Base-by-base conservation (phyloP, 805 yeast genomes). In the Teunomyces stri region DNA sequence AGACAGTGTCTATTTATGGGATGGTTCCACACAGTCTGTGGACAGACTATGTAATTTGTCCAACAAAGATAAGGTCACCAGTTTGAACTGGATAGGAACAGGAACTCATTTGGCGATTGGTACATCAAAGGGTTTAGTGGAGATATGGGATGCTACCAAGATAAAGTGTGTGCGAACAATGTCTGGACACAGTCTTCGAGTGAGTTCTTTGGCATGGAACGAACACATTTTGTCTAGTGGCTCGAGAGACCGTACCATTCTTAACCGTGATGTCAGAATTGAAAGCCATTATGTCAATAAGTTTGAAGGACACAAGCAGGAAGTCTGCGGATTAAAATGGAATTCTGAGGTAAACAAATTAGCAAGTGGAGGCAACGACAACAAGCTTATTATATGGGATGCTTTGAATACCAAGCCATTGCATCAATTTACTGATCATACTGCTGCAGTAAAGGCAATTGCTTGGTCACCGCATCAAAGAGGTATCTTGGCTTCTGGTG, bases 391-490 rank as follows among this genome's bases (percentile, higher is more conserved):
- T 54, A 86, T 94, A 9, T 94, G 97, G 94, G 96, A 89, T 61
- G 96, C 94, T 1, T 64, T 82, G 39, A 78, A 78, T 45, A 63
- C 77, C 3, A 75, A 74, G 45, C 97, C 99, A 2, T 64, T 89
- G 25, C 79, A 84, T 60, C 84, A 76, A 49, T 86, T 90, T 57
- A 73, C 76, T 2, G 96, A 89, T 52, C 98, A 94, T 64, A 81
- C 80, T 13, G 97, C 98, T 0, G 99, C 99, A 0, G 96, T 94
- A 3, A 94, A 94, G 67, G 99, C 98, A 0, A 78, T 94, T 45
- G 88, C 96, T 1, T 94, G 99, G 99, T 87, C 96, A 1, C 98
- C 99, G 2, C 98, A 94, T 62, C 96, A 89, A 62, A 74, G 97
- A 46, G 97, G 98, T 1, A 77, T 91, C 2, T 66, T 94, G 46